phyloP scores from a whole-genome alignment of 495 filamentous ascomycete species.

The Hypoxylon perforatum region DNA sequence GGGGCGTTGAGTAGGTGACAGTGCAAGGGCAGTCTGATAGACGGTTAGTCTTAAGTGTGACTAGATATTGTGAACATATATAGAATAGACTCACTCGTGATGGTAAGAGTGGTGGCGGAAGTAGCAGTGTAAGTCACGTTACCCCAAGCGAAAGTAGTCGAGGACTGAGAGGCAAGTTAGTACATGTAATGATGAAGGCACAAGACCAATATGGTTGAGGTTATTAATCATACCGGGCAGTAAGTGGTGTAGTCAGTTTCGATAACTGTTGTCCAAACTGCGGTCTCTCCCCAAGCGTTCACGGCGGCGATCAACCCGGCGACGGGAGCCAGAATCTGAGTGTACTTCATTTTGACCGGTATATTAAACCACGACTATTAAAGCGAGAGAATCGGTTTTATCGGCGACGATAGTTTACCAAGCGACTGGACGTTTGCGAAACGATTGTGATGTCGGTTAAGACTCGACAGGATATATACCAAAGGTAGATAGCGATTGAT shows the following conservation, averaged over 20 bases:
- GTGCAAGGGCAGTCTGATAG: constrained; percentile 54
- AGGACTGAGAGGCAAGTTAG: constrained; percentile 31
- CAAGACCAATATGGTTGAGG: neutral
- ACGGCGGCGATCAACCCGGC: constrained; percentile 49
- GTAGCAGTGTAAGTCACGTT: constrained; percentile 50
- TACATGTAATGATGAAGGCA: neutral
- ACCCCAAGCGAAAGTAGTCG: constrained; percentile 42
- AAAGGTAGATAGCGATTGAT: constrained; percentile 45
- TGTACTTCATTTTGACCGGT: constrained; percentile 51
- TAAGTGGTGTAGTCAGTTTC: constrained; percentile 50
- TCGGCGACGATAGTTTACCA: constrained; percentile 26
- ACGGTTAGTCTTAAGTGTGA: constrained; percentile 10
- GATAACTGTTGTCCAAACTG: constrained; percentile 46
- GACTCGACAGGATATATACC: constrained; percentile 33
- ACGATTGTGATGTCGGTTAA: constrained; percentile 44
- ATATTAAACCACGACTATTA: constrained; percentile 23
- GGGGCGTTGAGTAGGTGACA: constrained; percentile 42
- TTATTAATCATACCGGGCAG: constrained; percentile 47
- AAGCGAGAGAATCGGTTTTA: constrained; percentile 33
- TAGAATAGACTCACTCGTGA: constrained; percentile 46
- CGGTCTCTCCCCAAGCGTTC: constrained; percentile 41
- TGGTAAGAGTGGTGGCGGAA: constrained; percentile 48
- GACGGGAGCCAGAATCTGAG: constrained; percentile 48
- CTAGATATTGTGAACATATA: neutral
- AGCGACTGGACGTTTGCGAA: constrained; percentile 39